phyloP scores from a whole-genome alignment of 2,329 filamentous ascomycete species.

The Aspergillus fumigatus region DNA sequence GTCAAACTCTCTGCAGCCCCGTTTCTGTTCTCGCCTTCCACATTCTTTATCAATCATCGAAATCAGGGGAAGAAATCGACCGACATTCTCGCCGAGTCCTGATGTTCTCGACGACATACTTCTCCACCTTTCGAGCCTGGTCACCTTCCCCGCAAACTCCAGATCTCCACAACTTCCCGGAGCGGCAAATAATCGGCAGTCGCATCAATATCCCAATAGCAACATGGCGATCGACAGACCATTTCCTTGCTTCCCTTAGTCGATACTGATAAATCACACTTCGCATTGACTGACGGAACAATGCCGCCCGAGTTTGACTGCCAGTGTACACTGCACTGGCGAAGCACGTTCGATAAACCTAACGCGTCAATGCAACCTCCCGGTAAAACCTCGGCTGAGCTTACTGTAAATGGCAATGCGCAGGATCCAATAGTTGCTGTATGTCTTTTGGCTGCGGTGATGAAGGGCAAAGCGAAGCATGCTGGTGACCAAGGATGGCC shows the following conservation, averaged over 20 bases:
- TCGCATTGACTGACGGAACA: not conserved
- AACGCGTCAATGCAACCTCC: not conserved
- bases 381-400: not conserved
- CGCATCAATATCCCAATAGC: not conserved
- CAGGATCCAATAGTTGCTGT: not conserved
- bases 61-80: no score
- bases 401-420: not conserved
- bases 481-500: not conserved
- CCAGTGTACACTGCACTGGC: not conserved
- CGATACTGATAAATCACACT: not conserved
- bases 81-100: no score
- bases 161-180: not conserved
- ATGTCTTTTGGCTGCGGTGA: not conserved
- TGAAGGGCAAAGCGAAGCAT: not conserved
- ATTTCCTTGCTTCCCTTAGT: not conserved
- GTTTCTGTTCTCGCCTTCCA: no score
- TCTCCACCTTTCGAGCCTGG: no score
- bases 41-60: no score
- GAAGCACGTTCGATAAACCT: not conserved
- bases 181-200: not conserved
- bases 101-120: no score
- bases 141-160: not conserved
- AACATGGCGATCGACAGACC: not conserved
- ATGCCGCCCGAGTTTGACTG: not conserved
- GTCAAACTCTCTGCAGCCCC: no score